Evolutionary conservation across 345 rosid species (phyloP), one percentile per base, ranked within the genome.

Genomic region (Isatis tinctoria): DNA sequence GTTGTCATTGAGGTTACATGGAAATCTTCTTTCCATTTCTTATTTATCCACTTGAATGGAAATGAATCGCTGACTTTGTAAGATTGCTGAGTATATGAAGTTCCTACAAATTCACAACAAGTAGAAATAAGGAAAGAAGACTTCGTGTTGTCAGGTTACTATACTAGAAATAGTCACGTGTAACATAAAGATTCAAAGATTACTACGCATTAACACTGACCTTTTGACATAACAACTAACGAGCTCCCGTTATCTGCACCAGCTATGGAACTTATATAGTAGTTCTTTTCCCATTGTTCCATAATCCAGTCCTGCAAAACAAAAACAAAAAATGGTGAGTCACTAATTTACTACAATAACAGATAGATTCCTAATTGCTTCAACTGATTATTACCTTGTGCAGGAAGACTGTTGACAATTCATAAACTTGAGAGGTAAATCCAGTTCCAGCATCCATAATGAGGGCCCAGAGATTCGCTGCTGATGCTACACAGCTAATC

Each of bases 371-470:
- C 26, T 70, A 58, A 57, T 9, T 60, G 64, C 57, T 51, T 75
- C 26, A 22, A 32, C 18, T n/a, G 24, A 62, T 51, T 51, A 43
- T 48, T 67, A 94, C 98, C 97, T 95, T 95, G 87, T 87, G 97
- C 62, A 95, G 82, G 79, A 95, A 95, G 41, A 87, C 75, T 1
- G 85, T 33, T 7, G 99, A 88, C 88, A 95, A 75, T 54, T 95
- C 99, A 81, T 88, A 88, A 71, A 92, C 97, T 82, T 95, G 97
- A 36, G 87, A 80, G 54, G 85, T 54, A 82, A 88, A 95, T 64
- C 97, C 97, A 2, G 99, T 95, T 70, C 98, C 97, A 13, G 98
- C 99, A 81, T 95, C 99, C 99, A 95, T 95, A 64, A 95, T 90
- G 59, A 95, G 70, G 56, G 99, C 99, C 98, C 99, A 95, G 37